These are phyloP conservation scores for Asterochloris erici DNA, from an alignment of 139 green algal genomes.

Conservation along the genomic window DNA sequence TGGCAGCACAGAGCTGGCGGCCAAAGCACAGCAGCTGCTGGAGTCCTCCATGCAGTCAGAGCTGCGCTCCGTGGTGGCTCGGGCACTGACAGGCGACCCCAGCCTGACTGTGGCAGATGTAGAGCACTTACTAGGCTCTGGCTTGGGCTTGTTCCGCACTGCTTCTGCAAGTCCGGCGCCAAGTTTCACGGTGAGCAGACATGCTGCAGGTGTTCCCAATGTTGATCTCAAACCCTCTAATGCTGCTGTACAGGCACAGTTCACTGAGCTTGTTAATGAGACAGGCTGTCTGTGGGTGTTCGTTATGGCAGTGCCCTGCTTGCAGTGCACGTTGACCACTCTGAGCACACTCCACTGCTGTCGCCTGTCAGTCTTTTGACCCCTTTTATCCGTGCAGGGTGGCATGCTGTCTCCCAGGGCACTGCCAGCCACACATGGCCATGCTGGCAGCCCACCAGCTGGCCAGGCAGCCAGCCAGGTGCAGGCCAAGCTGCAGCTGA, in stretches of 20 bases:
- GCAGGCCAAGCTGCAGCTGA: slow-evolving; percentile 57
- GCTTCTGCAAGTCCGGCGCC: too few relatives aligned
- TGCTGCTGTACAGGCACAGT: too few relatives aligned
- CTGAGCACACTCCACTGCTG: not conserved
- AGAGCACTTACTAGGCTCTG: not conserved
- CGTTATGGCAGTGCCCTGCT: too few relatives aligned
- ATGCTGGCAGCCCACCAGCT: not conserved
- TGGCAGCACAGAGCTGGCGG: slow-evolving; percentile 44
- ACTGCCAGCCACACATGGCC: not conserved
- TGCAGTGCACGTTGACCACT: not conserved
- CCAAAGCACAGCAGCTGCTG: slow-evolving; percentile 64
- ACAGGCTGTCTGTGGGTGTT: too few relatives aligned
- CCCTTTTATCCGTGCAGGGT: not conserved
- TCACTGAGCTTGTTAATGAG: too few relatives aligned
- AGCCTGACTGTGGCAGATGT: not conserved
- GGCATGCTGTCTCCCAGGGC: not conserved
- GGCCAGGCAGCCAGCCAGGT: slow-evolving; percentile 18
- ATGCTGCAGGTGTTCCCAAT: too few relatives aligned
- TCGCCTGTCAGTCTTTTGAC: too few relatives aligned
- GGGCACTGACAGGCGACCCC: slow-evolving; percentile 66
- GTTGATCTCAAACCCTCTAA: too few relatives aligned
- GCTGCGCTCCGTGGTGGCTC: slow-evolving; percentile 76
- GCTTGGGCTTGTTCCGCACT: too few relatives aligned
- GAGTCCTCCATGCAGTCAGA: slow-evolving; percentile 89
- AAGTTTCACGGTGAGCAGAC: too few relatives aligned